Conservation (phyloP, 2,329 filamentous ascomycete genomes). For the Aplosporella prunicola region DNA sequence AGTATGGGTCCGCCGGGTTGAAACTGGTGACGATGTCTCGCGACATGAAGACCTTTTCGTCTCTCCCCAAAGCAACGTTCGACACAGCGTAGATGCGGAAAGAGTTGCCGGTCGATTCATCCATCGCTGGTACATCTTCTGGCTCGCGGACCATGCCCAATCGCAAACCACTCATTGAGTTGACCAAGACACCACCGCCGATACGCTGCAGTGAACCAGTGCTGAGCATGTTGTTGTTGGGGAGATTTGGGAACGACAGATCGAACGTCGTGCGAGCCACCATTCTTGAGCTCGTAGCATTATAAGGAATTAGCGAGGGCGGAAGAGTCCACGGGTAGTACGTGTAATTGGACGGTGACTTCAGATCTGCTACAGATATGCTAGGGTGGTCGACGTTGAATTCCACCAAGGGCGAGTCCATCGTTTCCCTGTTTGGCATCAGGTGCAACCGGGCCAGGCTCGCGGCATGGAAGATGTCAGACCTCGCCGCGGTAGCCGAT, state of each 20-base stretch:
- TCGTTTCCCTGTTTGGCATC: constrained; percentile 50
- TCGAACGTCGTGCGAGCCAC: constrained; percentile 62
- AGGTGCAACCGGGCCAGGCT: constrained; percentile 73
- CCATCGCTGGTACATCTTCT: constrained; percentile 16
- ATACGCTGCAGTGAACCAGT: constrained; percentile 47
- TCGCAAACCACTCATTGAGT: constrained; percentile 50
- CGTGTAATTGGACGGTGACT: constrained; percentile 65
- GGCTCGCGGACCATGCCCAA: constrained; percentile 60
- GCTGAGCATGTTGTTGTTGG: constrained; percentile 38
- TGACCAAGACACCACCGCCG: constrained; percentile 50
- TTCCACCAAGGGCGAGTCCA: constrained; percentile 48
- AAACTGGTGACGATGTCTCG: constrained; percentile 58
- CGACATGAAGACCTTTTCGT: constrained; percentile 77
- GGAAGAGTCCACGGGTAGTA: constrained; percentile 93
- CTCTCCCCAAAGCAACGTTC: constrained; percentile 69
- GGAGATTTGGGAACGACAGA: constrained; percentile 53
- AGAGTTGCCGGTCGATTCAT: constrained; percentile 23
- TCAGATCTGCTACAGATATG: constrained; percentile 44
- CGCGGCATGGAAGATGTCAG: constrained; percentile 81
- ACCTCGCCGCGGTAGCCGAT: constrained; percentile 68
- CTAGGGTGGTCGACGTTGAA: constrained; percentile 47
- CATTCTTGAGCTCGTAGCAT: constrained; percentile 70
- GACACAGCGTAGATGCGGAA: constrained; percentile 76
- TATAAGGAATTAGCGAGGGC: constrained; percentile 57
- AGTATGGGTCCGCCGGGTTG: constrained; percentile 72